Conservation (phyloP, 805 yeast species). For the Yamadazyma sp. region DNA sequence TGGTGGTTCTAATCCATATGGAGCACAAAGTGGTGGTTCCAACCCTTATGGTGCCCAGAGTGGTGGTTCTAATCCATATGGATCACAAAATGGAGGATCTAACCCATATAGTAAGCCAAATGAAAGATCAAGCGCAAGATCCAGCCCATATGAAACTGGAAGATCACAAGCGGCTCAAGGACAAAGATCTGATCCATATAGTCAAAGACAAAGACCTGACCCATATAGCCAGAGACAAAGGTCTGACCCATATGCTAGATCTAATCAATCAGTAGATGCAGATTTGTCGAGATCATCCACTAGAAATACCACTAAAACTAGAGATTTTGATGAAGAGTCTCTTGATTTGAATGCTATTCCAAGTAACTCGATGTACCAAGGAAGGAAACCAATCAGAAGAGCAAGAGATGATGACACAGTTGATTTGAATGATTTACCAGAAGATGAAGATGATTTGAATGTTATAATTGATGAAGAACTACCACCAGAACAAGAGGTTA, state of each 20-base stretch:
- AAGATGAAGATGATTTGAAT: conserved; percentile 37
- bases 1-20: conserved; percentile 6
- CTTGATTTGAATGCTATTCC: conserved; percentile 40
- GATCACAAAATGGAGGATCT: not conserved
- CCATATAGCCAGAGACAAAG: not conserved
- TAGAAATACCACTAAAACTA: conserved; percentile 5
- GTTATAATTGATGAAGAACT: conserved; percentile 33
- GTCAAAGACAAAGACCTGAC: conserved; percentile 1
- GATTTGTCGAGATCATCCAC: conserved; percentile 7
- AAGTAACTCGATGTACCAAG: conserved; percentile 20
- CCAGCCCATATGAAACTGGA: too few relatives aligned
- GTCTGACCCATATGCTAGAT: conserved; percentile 13
- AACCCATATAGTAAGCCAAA: conserved; percentile 3
- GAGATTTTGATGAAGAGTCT: conserved; percentile 27
- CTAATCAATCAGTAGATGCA: conserved; percentile 4
- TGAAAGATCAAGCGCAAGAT: not conserved
- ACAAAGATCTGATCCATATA: conserved; percentile 1
- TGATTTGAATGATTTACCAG: conserved; percentile 32
- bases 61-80: conserved; percentile 6
- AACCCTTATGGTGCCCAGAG: conserved; percentile 4
- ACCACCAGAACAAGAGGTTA: conserved; percentile 40
- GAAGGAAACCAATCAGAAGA: conserved; percentile 21
- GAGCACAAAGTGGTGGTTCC: not conserved
- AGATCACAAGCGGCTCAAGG: too few relatives aligned
- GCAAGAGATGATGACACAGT: conserved; percentile 21